Conservation (phyloP, 176 grass and related monocot genomes). For the Eleusine indica region DNA sequence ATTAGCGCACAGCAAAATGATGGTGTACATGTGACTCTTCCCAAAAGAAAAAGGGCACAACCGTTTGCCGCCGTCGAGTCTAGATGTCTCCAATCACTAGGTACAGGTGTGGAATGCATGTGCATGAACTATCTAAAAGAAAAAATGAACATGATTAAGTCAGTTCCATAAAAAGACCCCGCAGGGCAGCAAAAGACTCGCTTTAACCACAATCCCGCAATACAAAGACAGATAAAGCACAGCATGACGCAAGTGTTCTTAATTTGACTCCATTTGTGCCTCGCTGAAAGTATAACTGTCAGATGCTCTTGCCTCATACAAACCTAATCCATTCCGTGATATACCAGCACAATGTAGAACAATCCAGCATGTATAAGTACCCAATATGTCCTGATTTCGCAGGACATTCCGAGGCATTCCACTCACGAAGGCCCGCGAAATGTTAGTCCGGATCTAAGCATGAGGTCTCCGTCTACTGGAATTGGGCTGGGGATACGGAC, state of each 20-base stretch:
- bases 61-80: background rate
- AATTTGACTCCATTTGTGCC: background rate
- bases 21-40: background rate
- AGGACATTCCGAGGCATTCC: background rate
- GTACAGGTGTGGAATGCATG: background rate
- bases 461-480: background rate
- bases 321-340: background rate
- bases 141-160: background rate
- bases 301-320: background rate
- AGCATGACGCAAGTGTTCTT: background rate
- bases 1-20: background rate
- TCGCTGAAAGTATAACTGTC: background rate
- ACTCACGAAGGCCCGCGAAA: background rate
- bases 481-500: background rate
- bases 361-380: background rate
- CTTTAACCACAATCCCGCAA: background rate
- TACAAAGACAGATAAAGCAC: background rate
- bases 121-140: background rate
- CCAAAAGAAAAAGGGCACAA: background rate
- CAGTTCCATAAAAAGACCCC: background rate
- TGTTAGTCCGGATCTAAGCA: slow-evolving; percentile 24
- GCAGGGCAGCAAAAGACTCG: background rate
- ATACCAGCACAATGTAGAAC: background rate
- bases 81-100: background rate
- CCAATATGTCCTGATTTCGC: background rate